A percentile compares a stretch with the other conserved stretches of the same genome.
These are phyloP conservation scores for Cryptococcus deneoformans DNA, from an alignment of 1,284 basidiomycete species.

Conservation along the genomic window DNA sequence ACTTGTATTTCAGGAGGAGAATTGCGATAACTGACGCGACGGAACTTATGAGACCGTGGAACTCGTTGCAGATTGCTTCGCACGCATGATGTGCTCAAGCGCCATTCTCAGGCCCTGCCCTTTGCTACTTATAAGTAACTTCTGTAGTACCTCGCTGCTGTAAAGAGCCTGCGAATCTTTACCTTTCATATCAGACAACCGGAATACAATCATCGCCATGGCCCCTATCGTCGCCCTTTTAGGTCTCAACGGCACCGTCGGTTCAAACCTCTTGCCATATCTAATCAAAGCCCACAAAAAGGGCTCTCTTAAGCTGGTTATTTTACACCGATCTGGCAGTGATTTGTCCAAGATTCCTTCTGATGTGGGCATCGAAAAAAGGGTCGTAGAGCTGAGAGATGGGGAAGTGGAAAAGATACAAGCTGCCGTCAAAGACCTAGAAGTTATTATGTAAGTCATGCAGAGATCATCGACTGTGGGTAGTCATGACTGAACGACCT, in stretches of 20 bases:
- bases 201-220: not conserved
- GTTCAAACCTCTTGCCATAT: conserved; percentile 5
- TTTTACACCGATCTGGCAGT: conserved; percentile 18
- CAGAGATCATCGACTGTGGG: not conserved
- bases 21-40: no score
- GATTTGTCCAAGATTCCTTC: conserved; percentile 14
- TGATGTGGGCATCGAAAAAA: conserved; percentile 10
- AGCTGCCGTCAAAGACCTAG: conserved; percentile 11
- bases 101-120: no score
- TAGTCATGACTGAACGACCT: not conserved
- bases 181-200: no score
- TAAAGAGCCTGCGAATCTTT: no score
- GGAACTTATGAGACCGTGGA: no score
- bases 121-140: no score
- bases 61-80: no score
- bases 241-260: conserved; percentile 19
- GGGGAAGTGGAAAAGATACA: conserved; percentile 4
- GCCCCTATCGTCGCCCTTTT: conserved; percentile 3
- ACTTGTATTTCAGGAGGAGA: no score
- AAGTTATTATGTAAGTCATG: conserved; percentile 21
- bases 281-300: conserved; percentile 12
- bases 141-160: no score
- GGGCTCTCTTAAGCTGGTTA: conserved; percentile 16
- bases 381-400: conserved; percentile 13
- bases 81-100: no score